Conservation (phyloP, 257 asterid species). For the Fraxinus pennsylvanica region DNA sequence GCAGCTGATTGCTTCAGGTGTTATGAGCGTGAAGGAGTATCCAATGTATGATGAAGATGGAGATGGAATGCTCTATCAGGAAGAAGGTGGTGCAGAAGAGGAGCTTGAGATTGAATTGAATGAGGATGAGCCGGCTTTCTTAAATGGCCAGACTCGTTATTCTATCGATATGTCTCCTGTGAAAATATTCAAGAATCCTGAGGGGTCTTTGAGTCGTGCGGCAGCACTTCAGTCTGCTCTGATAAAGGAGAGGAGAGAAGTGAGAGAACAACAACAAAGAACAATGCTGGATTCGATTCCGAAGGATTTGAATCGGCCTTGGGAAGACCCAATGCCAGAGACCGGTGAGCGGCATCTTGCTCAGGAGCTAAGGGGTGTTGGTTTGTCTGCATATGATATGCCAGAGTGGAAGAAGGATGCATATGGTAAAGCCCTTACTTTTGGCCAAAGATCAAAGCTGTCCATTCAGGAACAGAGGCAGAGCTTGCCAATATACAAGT, state of each 20-base stretch:
- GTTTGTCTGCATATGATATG: conserved; percentile 94
- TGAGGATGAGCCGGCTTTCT: conserved; percentile 86
- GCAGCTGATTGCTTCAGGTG: conserved; percentile 87
- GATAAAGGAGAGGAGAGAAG: conserved; percentile 93
- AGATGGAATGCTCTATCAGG: conserved; percentile 80
- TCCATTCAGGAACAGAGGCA: conserved; percentile 90
- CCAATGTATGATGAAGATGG: conserved; percentile 85
- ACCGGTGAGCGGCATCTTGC: conserved; percentile 97
- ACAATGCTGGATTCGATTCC: conserved; percentile 96
- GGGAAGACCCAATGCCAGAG: conserved; percentile 99
- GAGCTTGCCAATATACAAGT: conserved; percentile 82
- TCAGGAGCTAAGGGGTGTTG: conserved; percentile 94
- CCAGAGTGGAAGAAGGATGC: conserved; percentile 99
- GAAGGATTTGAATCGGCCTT: conserved; percentile 92
- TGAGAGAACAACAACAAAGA: conserved; percentile 90
- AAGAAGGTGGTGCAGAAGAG: conserved; percentile 91
- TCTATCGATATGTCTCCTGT: conserved; percentile 90
- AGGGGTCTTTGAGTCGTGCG: conserved; percentile 93
- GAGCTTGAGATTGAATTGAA: conserved; percentile 92
- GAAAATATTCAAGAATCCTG: conserved; percentile 90
- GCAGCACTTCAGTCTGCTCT: conserved; percentile 92
- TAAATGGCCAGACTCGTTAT: conserved; percentile 84
- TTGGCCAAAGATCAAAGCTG: conserved; percentile 93
- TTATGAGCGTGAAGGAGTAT: conserved; percentile 65
- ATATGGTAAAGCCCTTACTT: conserved; percentile 82